Percentiles rank a stretch among this genome's conserved stretches.
These are phyloP conservation scores for Rhexocercosporidium sp. DNA, from an alignment of 2,329 filamentous ascomycete species.

Conservation along the genomic window DNA sequence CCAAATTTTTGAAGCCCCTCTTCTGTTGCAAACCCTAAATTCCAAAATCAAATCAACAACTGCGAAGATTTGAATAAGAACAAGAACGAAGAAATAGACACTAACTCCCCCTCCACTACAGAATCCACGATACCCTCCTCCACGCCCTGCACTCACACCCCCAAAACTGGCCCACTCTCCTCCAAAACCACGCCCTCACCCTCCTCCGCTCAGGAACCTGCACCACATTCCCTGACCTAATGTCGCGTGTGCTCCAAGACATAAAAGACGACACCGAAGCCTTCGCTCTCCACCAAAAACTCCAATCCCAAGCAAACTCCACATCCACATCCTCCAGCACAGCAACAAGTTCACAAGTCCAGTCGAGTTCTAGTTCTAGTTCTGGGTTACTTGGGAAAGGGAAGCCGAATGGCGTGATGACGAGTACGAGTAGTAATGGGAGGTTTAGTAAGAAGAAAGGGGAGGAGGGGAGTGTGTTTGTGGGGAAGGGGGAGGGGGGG, in stretches of 20 bases:
- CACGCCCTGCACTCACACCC: constrained; percentile 64
- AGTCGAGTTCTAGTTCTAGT: constrained; percentile 9
- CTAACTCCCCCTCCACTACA: constrained; percentile 39
- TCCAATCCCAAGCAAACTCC: not conserved
- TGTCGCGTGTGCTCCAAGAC: constrained; percentile 65
- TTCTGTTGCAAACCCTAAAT: no score
- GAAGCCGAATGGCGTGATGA: not conserved
- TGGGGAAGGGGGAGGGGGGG: constrained; percentile 31
- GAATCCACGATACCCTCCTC: constrained; percentile 68
- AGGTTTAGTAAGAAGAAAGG: constrained; percentile 38
- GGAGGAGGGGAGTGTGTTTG: constrained; percentile 18
- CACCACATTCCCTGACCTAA: constrained; percentile 64
- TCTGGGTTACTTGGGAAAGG: not conserved
- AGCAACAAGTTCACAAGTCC: not conserved
- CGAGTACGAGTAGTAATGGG: not conserved
- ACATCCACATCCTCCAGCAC: not conserved
- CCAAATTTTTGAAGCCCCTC: not conserved
- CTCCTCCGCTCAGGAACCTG: constrained; percentile 66
- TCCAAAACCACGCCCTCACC: constrained; percentile 63
- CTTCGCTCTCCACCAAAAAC: not conserved
- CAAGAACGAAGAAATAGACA: not conserved
- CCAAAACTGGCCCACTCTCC: constrained; percentile 65
- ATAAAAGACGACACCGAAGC: constrained; percentile 45
- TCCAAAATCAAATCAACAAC: no score
- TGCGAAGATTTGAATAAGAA: no score